Base-by-base conservation (phyloP, 73 alveolate genomes). In the Stentor roeselii region DNA sequence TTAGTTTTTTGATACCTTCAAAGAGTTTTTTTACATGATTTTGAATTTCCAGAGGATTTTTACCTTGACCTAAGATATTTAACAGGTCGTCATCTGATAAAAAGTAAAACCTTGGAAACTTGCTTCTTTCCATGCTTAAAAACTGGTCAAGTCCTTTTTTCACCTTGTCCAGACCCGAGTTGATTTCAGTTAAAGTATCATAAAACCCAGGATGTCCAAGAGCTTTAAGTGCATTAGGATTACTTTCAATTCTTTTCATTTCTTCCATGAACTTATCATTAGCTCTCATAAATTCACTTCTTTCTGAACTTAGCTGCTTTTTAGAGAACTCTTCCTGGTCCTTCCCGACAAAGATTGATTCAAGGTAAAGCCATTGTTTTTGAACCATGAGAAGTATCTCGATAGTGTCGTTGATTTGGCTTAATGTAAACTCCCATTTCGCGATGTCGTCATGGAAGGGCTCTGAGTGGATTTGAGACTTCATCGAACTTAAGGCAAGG, bases 61-160 rank as follows among this genome's bases (percentile, higher is more conserved):
- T 92, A 15, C 98, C 93, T 82, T 97, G 93, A 77, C 99, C 99
- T 86, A 98, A 89, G 75, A 98, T 94, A 84, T 98, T 99, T 59
- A 98, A 95, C 59, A 98, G 90, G 90, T 98, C 99, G 84, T 98
- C 99, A 86, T 97, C 97, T 60, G 99, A 97, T 60, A 98, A 92
- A 98, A 98, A 98, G 92, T 97, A 98, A 96, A 98, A 98, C 89
- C 99, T 94, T 21, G 99, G 99, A 95, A 98, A 98, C 85, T 90
- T 91, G 83, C 92, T 94, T 89, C 96, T 85, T 82, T 86, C 87
- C 37, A 91, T 91, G 21, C 82, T 88, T 77, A 85, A 85, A 74
- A 86, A 78, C 83, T 89, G 90, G 83, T 91, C 90, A 89, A 91
- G 84, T 67, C 90, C 84, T 86, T 91, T 90, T 91, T 91, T 30